Evolutionary conservation across 73 alveolate genomes (phyloP), one percentile per base, ranked within the genome.

Genomic region (Paramecium bursaria): DNA sequence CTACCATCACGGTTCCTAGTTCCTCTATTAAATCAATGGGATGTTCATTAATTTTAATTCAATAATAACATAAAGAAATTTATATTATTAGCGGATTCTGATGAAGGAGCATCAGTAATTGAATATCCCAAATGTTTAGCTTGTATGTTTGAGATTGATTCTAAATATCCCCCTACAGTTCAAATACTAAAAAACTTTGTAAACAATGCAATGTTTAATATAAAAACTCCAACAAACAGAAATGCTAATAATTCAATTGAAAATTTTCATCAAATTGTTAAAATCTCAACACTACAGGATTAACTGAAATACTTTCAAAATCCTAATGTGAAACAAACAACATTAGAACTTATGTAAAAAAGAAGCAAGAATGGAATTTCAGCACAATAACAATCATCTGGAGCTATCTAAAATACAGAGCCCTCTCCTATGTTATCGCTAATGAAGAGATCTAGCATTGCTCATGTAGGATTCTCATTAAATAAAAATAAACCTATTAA

Each of bases 101-200:
- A 67, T 35, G 82, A 67, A 67, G 82, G 82, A 2, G 60, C 82
- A 67, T 67, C 82, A 35, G 44, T 67, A 19, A 67, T 67, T 67
- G 82, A 67, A n/a, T 67, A 67, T 39, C 82, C 82, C 15, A 35
- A 31, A 42, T 53, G 46, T 4, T 42, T 67, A 19, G 82, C 82
- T 2, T 67, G 82, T 42, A 67, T 67, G 82, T 67, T 67, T 67
- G 82, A 67, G 44, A 27, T 67, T 3, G 82, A 67, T 67, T 17
- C 82, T 5, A 67, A 67, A 3, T 67, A 67, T 13, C 55, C 53
- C 5, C 22, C 44, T 67, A 67, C 82, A 7, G 22, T 15, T 39
- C 23, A 42, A 6, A 2, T 67, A 21, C 57, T 67, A 2, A 67
- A 67, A 14, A 67, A 67, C 10, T 67, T 67, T 42, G 82, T 67